These are phyloP conservation scores for Haberlea rhodopensis DNA, from an alignment of 257 asterid genomes.

Conservation along the genomic window DNA sequence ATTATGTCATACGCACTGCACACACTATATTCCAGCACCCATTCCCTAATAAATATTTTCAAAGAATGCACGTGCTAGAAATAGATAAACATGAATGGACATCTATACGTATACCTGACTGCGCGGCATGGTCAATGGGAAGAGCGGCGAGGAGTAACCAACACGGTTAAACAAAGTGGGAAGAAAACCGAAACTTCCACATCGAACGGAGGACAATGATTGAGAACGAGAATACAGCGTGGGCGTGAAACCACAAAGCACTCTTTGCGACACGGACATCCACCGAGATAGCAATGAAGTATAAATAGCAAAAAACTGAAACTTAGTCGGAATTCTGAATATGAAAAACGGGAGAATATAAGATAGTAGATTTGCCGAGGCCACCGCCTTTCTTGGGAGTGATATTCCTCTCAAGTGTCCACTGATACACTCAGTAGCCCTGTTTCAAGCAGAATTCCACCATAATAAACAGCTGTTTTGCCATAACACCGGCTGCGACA, in stretches of 20 bases:
- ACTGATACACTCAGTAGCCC: no score
- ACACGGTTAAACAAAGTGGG: slow-evolving; percentile 23
- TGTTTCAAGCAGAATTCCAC: no score
- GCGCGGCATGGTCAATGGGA: slow-evolving; percentile 46
- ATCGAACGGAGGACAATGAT: no score
- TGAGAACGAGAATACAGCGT: no score
- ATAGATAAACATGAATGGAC: neutral
- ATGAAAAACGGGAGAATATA: neutral
- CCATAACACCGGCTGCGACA: no score
- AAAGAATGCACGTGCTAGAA: neutral
- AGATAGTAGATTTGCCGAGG: slow-evolving; percentile 14
- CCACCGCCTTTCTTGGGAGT: slow-evolving; percentile 15
- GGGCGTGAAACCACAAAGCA: slow-evolving; percentile 31
- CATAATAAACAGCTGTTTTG: no score
- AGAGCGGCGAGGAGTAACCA: slow-evolving; percentile 29
- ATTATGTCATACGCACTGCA: no score
- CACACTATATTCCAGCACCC: no score
- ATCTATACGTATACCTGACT: no score
- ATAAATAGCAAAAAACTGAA: slow-evolving; percentile 20
- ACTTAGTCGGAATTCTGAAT: neutral
- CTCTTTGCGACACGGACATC: slow-evolving; percentile 50
- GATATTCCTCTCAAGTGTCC: neutral
- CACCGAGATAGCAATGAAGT: slow-evolving; percentile 26
- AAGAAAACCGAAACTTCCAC: slow-evolving; percentile 22
- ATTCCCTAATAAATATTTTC: neutral